phyloP scores from a whole-genome alignment of 2,329 filamentous ascomycete species.

The Ceratocystis colombiana region DNA sequence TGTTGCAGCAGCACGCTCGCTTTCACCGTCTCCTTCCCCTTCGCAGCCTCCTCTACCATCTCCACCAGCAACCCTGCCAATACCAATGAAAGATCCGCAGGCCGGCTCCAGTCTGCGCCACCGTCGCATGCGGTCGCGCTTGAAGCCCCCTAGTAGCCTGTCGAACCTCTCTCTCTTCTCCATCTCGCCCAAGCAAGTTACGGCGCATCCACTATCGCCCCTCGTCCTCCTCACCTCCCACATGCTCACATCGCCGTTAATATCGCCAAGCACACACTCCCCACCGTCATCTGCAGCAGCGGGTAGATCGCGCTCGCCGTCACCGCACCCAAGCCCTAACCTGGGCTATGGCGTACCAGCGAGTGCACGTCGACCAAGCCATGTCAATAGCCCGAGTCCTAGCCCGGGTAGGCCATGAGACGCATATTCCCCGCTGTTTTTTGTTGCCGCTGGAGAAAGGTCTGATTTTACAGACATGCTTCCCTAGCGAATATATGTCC shows the following conservation, averaged over 20 bases:
- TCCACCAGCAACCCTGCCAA: neutral
- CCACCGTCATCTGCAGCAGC: slow-evolving; percentile 31
- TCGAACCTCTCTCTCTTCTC: slow-evolving; percentile 23
- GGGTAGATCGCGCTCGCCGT: slow-evolving; percentile 33
- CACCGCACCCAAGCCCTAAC: slow-evolving; percentile 30
- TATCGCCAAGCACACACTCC: slow-evolving; percentile 33
- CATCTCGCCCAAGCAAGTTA: slow-evolving; percentile 24
- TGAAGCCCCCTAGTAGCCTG: slow-evolving; percentile 18
- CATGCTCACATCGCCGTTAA: slow-evolving; percentile 36
- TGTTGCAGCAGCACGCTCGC: neutral
- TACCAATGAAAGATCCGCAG: neutral
- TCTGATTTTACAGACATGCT: no score
- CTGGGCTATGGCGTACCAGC: neutral
- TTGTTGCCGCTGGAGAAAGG: neutral
- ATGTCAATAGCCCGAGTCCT: neutral
- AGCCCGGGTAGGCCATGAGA: neutral
- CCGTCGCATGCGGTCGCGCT: slow-evolving; percentile 18
- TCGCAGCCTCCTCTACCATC: neutral
- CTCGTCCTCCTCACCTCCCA: slow-evolving; percentile 26
- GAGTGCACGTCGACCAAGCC: no score
- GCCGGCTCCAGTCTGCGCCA: slow-evolving; percentile 9
- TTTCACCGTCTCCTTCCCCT: neutral
- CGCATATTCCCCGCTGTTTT: neutral
- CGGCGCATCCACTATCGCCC: slow-evolving; percentile 23
- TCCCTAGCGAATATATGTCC: neutral